Conservation (phyloP, 306 rosid species). For the Quercus agrifolia region DNA sequence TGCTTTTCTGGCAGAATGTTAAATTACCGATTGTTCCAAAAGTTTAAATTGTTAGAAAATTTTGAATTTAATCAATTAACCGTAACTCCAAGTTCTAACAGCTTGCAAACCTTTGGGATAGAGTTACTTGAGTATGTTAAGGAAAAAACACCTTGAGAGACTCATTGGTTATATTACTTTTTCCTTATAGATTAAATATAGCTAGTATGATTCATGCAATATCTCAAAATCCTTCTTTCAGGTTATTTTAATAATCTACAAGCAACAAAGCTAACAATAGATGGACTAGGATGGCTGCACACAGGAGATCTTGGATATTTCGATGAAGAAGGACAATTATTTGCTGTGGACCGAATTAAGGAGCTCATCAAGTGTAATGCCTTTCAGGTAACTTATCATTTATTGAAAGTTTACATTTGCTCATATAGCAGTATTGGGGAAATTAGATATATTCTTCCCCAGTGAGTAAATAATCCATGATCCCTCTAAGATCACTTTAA, state of each 20-base stretch:
- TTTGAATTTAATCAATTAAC: too few relatives aligned
- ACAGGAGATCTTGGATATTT: constrained; percentile 54
- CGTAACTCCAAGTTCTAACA: too few relatives aligned
- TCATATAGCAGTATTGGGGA: too few relatives aligned
- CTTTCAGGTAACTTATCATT: constrained; percentile 24
- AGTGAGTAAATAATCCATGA: too few relatives aligned
- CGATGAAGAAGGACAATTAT: constrained; percentile 35
- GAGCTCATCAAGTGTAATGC: constrained; percentile 48
- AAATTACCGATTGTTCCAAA: too few relatives aligned
- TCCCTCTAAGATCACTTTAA: too few relatives aligned
- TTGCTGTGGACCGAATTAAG: constrained; percentile 44
- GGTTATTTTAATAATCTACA: constrained; percentile 45
- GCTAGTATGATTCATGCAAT: neutral
- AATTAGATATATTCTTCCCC: too few relatives aligned
- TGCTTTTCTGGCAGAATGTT: too few relatives aligned
- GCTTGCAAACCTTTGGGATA: too few relatives aligned
- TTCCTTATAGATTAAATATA: neutral
- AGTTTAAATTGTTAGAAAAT: too few relatives aligned
- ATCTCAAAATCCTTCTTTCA: neutral
- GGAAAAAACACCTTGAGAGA: too few relatives aligned
- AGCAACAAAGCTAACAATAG: constrained; percentile 36
- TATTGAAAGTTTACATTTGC: neutral
- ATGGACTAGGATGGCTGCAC: constrained; percentile 39
- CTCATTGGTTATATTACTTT: neutral
- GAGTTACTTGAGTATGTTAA: too few relatives aligned